Evolutionary conservation across 2,329 filamentous ascomycete species (phyloP), one percentile per base, ranked within the genome.

Genomic region (Penicillium sp.): DNA sequence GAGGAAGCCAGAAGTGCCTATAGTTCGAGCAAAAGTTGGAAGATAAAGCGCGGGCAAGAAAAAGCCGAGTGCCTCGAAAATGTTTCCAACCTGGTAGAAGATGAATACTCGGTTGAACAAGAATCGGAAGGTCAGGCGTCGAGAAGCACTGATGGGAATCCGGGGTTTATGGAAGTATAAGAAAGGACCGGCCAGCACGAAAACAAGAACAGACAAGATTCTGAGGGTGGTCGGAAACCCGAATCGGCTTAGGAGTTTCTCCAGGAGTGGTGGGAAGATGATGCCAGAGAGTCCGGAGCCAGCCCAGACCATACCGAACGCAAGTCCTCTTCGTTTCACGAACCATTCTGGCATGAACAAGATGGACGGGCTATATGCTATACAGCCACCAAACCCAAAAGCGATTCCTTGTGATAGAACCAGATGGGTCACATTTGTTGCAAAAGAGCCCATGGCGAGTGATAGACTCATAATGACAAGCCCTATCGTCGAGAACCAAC

Each of bases 271-370:
- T 0, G 74, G 75, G 36, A 77, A 64, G 8, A 74, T 63, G 3
- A 71, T 68, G 3, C 75, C 75, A 1, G 71, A 71, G 3, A 62
- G 32, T 1, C 59, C 56, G n/a, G 61, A 63, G 16, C 62, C 61
- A 23, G 59, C 59, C 71, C 74, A 75, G 32, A 74, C 69, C 1
- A 72, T 54, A 1, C 75, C 76, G 10, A 72, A 69, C 0, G 69
- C 70, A 56, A 62, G 68, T 55, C 73, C 73, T 40, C 67, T 63
- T 14, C 69, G 59, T 54, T 74, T 69, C 7, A 76, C 68, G 60
- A 77, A 78, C 69, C 58, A 82, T 54, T 77, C 73, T 28, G 77
- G 72, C 39, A 78, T 65, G 38, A 71, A 72, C 40, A 73, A 60
- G 26, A 77, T 69, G 2, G 69, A 69, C 0, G 73, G 74, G 16